Conservation (phyloP, 2,329 filamentous ascomycete genomes). For the Penicillium polonicum region DNA sequence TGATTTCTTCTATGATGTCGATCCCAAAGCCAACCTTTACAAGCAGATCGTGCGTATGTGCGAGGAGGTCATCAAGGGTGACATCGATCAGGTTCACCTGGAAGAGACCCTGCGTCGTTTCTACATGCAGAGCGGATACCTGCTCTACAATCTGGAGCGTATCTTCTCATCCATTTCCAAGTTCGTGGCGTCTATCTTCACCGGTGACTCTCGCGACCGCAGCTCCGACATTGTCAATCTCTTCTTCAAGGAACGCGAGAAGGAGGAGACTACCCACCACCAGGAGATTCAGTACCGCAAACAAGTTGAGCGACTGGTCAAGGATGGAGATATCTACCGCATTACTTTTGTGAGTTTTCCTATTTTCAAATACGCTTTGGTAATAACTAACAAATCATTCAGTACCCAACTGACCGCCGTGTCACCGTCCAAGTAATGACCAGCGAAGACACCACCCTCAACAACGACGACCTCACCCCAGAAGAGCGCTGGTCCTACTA, state of each 20-base stretch:
- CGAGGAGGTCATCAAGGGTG: conserved; percentile 79
- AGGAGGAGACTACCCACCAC: conserved; percentile 83
- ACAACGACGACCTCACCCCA: conserved; percentile 65
- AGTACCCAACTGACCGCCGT: conserved; percentile 67
- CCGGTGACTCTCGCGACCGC: conserved; percentile 85
- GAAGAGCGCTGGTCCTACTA: conserved; percentile 86
- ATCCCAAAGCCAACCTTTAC: conserved; percentile 72
- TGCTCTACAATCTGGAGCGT: conserved; percentile 88
- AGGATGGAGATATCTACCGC: conserved; percentile 88
- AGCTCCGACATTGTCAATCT: conserved; percentile 85
- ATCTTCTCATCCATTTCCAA: conserved; percentile 78
- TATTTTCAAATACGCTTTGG: background rate
- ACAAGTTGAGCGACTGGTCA: conserved; percentile 87
- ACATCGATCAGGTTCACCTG: conserved; percentile 77
- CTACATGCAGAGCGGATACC: conserved; percentile 88
- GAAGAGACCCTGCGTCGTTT: conserved; percentile 90
- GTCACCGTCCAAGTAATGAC: conserved; percentile 81
- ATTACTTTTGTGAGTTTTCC: conserved; percentile 80
- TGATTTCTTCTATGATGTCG: conserved; percentile 71
- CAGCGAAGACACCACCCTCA: conserved; percentile 75
- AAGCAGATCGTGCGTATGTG: conserved; percentile 79
- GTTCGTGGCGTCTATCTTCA: conserved; percentile 78
- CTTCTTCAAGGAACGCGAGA: conserved; percentile 77
- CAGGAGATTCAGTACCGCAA: conserved; percentile 88
- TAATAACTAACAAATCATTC: conserved; percentile 29